Evolutionary conservation across 108 stramenopile species (phyloP).

Genomic region (Mediolabrus comicus): DNA sequence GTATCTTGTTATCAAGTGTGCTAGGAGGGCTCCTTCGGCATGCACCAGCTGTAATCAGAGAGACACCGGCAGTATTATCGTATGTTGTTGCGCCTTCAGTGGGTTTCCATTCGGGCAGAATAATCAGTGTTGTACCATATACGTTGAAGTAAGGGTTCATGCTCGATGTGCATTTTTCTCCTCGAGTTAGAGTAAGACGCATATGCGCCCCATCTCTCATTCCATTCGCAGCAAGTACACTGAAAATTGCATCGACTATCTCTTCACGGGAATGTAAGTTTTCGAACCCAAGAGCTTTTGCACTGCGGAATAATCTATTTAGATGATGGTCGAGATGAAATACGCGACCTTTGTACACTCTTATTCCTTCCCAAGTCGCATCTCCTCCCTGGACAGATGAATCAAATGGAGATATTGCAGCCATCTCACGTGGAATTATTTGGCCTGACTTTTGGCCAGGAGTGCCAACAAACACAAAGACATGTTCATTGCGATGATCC

Average conservation of each 20-base stretch:
- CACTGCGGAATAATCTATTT: slow-evolving; percentile 79
- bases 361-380: slow-evolving; percentile 84
- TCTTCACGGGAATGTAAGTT: slow-evolving; percentile 80
- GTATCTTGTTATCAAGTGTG: slow-evolving; percentile 89
- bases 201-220: slow-evolving; percentile 93
- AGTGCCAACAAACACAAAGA: slow-evolving; percentile 86
- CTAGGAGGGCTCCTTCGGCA: slow-evolving; percentile 78
- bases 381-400: slow-evolving; percentile 94
- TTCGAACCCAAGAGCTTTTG: slow-evolving; percentile 88
- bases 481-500: slow-evolving; percentile 82
- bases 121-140: slow-evolving; percentile 90
- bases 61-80: slow-evolving; percentile 83
- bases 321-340: slow-evolving; percentile 87
- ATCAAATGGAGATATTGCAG: slow-evolving; percentile 85
- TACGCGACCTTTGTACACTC: slow-evolving; percentile 84
- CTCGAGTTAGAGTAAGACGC: slow-evolving; percentile 89
- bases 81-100: slow-evolving; percentile 88
- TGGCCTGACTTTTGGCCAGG: slow-evolving; percentile 48
- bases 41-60: slow-evolving; percentile 75
- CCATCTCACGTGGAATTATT: slow-evolving; percentile 66
- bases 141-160: slow-evolving; percentile 95
- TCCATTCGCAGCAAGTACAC: slow-evolving; percentile 90
- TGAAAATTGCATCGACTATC: slow-evolving; percentile 85
- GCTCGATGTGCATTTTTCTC: slow-evolving; percentile 83
- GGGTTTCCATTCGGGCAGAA: slow-evolving; percentile 91